Percentiles rank a stretch among this genome's conserved stretches.
Conservation (phyloP, 768 basidiomycete species). For the Tubosaeta brunneosetosa region DNA sequence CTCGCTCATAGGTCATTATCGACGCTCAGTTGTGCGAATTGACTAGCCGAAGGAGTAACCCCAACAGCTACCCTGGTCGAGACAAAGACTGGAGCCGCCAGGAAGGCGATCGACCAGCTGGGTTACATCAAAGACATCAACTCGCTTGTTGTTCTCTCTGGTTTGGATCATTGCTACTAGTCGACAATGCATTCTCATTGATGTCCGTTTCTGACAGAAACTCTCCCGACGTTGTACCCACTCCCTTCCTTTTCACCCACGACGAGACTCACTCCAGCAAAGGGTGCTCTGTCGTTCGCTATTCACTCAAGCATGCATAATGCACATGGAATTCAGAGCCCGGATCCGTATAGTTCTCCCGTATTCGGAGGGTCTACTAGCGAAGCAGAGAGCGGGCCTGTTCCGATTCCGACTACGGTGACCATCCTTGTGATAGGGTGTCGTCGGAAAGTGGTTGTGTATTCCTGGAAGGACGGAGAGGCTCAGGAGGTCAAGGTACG, state of each 20-base stretch:
- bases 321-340: conserved; percentile 25
- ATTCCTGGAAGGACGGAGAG: conserved; percentile 84
- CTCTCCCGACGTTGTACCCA: conserved; percentile 67
- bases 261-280: conserved; percentile 69
- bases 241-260: conserved; percentile 68
- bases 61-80: conserved; percentile 38
- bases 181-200: not conserved
- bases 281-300: conserved; percentile 80
- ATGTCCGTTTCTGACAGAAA: conserved; percentile 44
- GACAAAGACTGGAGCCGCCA: conserved; percentile 58
- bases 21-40: not conserved
- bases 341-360: conserved; percentile 10
- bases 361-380: conserved; percentile 7
- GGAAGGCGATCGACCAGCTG: conserved; percentile 81
- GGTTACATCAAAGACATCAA: conserved; percentile 83
- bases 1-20: conserved; percentile 13
- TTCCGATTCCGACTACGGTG: conserved; percentile 59
- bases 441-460: conserved; percentile 76
- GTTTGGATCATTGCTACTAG: conserved; percentile 37
- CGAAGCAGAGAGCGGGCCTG: conserved; percentile 19
- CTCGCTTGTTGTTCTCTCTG: conserved; percentile 79
- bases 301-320: conserved; percentile 59
- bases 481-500: conserved; percentile 63
- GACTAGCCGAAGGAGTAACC: conserved; percentile 6
- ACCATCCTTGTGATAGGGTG: conserved; percentile 84